Conservation (phyloP, 1,139 yeast genomes). For the Ogataea hybrid region DNA sequence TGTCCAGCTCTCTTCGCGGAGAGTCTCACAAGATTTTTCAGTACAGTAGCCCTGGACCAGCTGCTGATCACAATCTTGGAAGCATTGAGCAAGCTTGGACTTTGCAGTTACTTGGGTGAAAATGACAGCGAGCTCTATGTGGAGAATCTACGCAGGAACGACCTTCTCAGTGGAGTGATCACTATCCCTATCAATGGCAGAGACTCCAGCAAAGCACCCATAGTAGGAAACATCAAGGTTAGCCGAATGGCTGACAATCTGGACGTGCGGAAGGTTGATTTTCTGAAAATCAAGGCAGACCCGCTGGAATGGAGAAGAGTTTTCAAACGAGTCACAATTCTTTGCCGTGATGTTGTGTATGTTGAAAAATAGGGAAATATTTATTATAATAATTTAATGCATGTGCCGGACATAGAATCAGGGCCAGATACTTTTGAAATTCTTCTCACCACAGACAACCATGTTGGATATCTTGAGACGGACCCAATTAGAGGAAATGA, state of each 20-base stretch:
- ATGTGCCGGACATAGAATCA: conserved; percentile 36
- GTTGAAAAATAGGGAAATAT: conserved; percentile 22
- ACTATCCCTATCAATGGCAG: conserved; percentile 41
- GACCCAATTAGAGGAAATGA: conserved; percentile 93
- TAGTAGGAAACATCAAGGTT: conserved; percentile 48
- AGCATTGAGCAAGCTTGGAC: conserved; percentile 41
- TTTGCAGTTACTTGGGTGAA: conserved; percentile 26
- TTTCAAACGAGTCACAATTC: conserved; percentile 50
- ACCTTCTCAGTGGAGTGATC: conserved; percentile 27
- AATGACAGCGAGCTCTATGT: conserved; percentile 24
- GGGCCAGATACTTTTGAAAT: conserved; percentile 67
- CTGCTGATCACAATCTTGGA: conserved; percentile 40
- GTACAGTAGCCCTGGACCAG: conserved; percentile 42
- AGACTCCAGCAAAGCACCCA: conserved; percentile 45
- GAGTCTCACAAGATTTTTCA: conserved; percentile 49
- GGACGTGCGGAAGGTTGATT: conserved; percentile 44
- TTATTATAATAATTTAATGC: conserved; percentile 32
- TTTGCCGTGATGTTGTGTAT: conserved; percentile 52
- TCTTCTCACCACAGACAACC: conserved; percentile 90
- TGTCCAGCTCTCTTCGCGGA: conserved; percentile 35
- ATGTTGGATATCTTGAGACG: conserved; percentile 87
- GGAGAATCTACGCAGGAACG: conserved; percentile 20
- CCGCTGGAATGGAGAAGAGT: conserved; percentile 68
- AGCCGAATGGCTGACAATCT: conserved; percentile 35
- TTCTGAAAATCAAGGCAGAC: conserved; percentile 55